Base-by-base conservation (phyloP, 495 filamentous ascomycete genomes). In the Stereocaulon alpinum region DNA sequence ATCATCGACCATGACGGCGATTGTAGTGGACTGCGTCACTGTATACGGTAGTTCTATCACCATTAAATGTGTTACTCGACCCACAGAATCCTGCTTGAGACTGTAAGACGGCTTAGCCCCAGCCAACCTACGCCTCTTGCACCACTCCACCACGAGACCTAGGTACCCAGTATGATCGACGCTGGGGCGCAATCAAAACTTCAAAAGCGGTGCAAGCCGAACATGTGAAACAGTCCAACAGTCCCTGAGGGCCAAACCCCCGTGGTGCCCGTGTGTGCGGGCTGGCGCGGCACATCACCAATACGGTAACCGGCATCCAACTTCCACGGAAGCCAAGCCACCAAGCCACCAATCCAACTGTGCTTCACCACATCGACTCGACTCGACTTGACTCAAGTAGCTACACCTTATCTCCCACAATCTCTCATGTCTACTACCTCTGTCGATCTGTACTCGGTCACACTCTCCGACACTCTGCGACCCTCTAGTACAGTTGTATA, bases 241-340 rank as follows among this genome's bases (percentile, higher is more conserved):
- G 47, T 11, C 7, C 12, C 24, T 10, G 18, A 24, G 44, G 44
- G 44, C n/a, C 47, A 0, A 32, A 32, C 6, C 3, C 30, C 49
- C 30, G 7, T 24, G 24, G 24, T 24, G 24, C 24, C 24, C 24
- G 24, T 24, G 49, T 18, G 17, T 52, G 27, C 48, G 27, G 29
- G 27, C 49, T 51, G 49, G 24, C 30, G 49, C 49, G 30, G 49
- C 49, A 37, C 48, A 51, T 32, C 30, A 52, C n/a, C 24, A 50
- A n/a, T n/a, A n/a, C n/a, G n/a, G n/a, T 50, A 24, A 50, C 47
- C 22, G 6, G 11, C 48, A 9, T 51, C 17, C 48, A n/a, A 50
- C 27, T 32, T 29, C 47, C 32, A 29, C 27, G 3, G 3, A 24
- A 24, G 24, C 24, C 24, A 24, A 1, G 34, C 32, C 49, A 34